Evolutionary conservation across 371 early-diverging fungal genomes (phyloP), one percentile per base, ranked within the genome.

Genomic region (Dinochytrium kinnereticum): DNA sequence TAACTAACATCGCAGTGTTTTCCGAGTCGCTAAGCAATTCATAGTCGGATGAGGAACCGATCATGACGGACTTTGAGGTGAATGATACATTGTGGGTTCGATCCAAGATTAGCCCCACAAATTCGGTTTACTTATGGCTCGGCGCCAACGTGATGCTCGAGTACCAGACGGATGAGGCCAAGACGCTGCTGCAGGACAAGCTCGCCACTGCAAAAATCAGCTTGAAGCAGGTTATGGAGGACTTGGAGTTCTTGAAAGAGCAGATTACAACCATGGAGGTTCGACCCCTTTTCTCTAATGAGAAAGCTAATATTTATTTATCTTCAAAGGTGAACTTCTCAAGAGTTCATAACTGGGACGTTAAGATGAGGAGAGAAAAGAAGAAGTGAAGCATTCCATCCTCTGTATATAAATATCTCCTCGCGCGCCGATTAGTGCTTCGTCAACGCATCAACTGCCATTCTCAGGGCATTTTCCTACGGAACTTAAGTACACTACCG

Each of bases 221-320:
- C 61, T 76, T 93, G 71, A 80, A 82, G 72, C 90, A 94, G 65
- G 88, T 94, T 0, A 83, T 89, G 15, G 96, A 97, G 78, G 98
- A 98, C 81, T 84, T 96, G n/a, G 94, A 93, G 77, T 98, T 94
- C 75, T 80, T 98, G 81, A 86, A 96, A 73, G 94, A 94, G 72
- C 98, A 98, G 83, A 95, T 97, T 78, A 98, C 98, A 1, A 97
- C 96, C 33, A 96, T 97, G 95, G 98, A 98, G 85, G 98, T 71
- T 28, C 31, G 31, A 21, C 44, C 2, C 38, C 51, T 13, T 34
- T 26, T 40, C 30, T 37, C 19, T 3, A 39, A 44, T 3, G 10
- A 30, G n/a, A n/a, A n/a, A n/a, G n/a, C n/a, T n/a, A n/a, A n/a
- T n/a, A 51, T 26, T 51, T 26, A 19, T 7, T 51, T 2, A 49